These are phyloP conservation scores for Rhodomyrtus psidioides DNA, from an alignment of 441 rosid genomes.

Conservation along the genomic window DNA sequence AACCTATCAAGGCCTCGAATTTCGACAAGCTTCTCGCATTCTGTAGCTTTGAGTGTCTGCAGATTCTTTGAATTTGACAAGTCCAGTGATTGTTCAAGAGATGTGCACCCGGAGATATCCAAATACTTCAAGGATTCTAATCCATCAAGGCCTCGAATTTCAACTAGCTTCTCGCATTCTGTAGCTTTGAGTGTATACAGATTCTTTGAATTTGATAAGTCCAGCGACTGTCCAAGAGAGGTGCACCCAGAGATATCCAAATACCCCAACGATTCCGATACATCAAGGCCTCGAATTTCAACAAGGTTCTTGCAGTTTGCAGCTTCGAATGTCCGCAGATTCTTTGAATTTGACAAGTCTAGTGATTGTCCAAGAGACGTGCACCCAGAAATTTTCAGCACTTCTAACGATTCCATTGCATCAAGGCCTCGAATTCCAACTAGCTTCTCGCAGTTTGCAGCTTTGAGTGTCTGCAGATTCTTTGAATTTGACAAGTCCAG, in stretches of 20 bases:
- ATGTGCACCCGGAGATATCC: neutral
- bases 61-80: neutral
- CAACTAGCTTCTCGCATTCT: too few species aligned
- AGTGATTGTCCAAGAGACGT: neutral
- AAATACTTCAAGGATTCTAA: too few species aligned
- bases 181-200: rapidly evolving
- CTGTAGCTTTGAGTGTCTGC: neutral
- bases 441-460: too few species aligned
- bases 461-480: too few species aligned
- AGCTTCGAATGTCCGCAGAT: neutral
- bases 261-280: rapidly evolving
- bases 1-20: neutral
- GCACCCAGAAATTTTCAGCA: neutral
- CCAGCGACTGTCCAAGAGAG: neutral
- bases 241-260: neutral
- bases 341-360: neutral
- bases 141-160: too few species aligned
- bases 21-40: neutral
- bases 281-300: neutral
- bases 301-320: neutral
- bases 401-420: rapidly evolving
- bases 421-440: too few species aligned
- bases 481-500: neutral
- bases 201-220: neutral
- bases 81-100: neutral